Evolutionary conservation across 495 filamentous ascomycete species (phyloP), one percentile per base, ranked within the genome.

Genomic region (Aspergillus nanangensis): DNA sequence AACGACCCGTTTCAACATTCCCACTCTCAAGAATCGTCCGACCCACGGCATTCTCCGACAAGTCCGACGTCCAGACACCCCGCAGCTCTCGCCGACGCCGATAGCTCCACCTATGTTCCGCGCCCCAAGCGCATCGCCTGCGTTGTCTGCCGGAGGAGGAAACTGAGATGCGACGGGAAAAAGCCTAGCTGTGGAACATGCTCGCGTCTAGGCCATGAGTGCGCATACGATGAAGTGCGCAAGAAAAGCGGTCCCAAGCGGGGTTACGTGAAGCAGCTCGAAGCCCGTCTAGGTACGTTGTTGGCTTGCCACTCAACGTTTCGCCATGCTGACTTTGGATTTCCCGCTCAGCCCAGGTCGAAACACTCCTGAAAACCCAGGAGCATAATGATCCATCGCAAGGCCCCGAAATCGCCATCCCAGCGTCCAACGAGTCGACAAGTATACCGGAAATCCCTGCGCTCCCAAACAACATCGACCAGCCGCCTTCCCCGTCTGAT

Each of bases 201-300:
- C 63, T 81, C 86, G 13, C 76, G 93, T 40, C 69, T 99, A 43
- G 83, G 87, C 29, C 93, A 99, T 69, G 82, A 83, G 44, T 99
- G 93, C 72, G 81, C 87, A 10, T 99, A 96, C 58, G 93, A 97
- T 68, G 93, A 99, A 69, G 84, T 91, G 40, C 81, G 93, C 61
- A 88, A 90, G 70, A 99, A 99, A 77, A 97, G 93, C 65, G 93
- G 93, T 8, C 93, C 93, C 3, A 99, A 97, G 72, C 79, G 94
- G 61, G 93, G 93, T 49, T 97, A 99, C 66, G 94, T 99, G 47
- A 99, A 97, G 74, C 89, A 91, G 42, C 62, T 99, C 60, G 94
- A 97, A 69, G 92, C 94, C 47, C 80, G 94, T 57, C 68, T 99
- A 57, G 90, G 92, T 96, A 75, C 61, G 69, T 56, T 41, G 25